Percentiles rank a stretch among this genome's conserved stretches.
These are phyloP conservation scores for Rhododendron simsii DNA, from an alignment of 148 eudicot genomes.

Conservation along the genomic window DNA sequence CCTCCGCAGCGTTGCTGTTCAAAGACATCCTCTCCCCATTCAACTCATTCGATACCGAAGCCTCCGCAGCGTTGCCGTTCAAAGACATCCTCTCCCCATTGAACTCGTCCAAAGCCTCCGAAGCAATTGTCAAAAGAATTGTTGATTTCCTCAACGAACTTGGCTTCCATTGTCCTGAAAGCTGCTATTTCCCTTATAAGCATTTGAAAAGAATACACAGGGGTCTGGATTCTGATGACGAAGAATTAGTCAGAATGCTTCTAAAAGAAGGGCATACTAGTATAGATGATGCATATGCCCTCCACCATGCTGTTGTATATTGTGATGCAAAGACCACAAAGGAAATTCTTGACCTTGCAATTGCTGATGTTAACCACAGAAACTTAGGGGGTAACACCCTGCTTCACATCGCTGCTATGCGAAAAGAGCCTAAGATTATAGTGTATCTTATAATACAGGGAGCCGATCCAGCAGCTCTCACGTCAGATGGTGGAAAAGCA, in stretches of 20 bases:
- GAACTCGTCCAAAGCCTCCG: too few species aligned
- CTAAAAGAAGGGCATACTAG: constrained; percentile 65
- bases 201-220: constrained; percentile 85
- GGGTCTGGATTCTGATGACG: constrained; percentile 90
- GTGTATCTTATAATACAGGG: constrained; percentile 84
- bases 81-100: too few species aligned
- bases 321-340: constrained; percentile 74
- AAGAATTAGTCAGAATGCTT: constrained; percentile 76
- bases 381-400: constrained; percentile 65
- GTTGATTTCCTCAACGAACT: constrained; percentile 50
- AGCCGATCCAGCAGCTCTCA: constrained; percentile 66
- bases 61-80: too few species aligned
- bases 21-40: too few species aligned
- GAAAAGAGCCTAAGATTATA: constrained; percentile 85
- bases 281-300: constrained; percentile 75
- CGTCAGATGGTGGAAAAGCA: constrained; percentile 85
- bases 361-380: constrained; percentile 66
- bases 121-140: constrained; percentile 58
- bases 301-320: constrained; percentile 84
- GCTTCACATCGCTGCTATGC: constrained; percentile 82
- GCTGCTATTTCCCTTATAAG: constrained; percentile 51
- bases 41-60: too few species aligned
- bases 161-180: constrained; percentile 44
- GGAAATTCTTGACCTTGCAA: constrained; percentile 74
- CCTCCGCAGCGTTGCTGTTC: too few species aligned